phyloP scores from a whole-genome alignment of 106 monocot genomes.

The Dendrobium nobile region DNA sequence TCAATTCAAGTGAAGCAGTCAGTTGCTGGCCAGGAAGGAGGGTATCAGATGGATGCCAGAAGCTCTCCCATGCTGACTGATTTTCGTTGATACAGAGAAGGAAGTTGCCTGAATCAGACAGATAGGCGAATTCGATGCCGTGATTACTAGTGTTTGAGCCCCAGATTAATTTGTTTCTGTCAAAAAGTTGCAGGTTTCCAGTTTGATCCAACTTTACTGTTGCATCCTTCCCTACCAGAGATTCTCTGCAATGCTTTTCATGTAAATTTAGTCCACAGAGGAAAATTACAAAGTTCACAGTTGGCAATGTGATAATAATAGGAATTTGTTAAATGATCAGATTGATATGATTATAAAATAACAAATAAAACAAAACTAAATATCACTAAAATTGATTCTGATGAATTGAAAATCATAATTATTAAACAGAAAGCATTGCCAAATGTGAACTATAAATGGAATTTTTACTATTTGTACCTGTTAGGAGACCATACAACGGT shows the following conservation, averaged over 20 bases:
- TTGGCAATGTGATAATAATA: too few relatives aligned
- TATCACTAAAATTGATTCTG: neutral
- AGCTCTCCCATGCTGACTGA: conserved; percentile 32
- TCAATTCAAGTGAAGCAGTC: conserved; percentile 19
- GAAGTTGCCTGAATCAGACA: conserved; percentile 35
- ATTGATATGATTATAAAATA: too few relatives aligned
- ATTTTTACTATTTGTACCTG: neutral
- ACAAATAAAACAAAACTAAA: neutral
- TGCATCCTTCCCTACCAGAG: conserved; percentile 20
- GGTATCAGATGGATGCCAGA: conserved; percentile 32
- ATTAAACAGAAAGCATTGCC: neutral
- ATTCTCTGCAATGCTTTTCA: conserved; percentile 18
- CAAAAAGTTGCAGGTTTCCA: conserved; percentile 19
- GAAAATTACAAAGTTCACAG: neutral
- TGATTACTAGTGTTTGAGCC: conserved; percentile 17
- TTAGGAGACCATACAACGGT: conserved; percentile 32
- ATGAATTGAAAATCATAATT: neutral
- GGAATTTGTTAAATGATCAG: too few relatives aligned
- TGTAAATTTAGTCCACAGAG: neutral
- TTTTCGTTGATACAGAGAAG: conserved; percentile 10
- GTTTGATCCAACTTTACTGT: conserved; percentile 14
- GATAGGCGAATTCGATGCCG: conserved; percentile 4
- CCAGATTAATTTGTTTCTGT: conserved; percentile 20
- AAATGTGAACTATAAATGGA: neutral
- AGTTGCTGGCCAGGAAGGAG: conserved; percentile 36